Evolutionary conservation across 768 basidiomycete genomes (phyloP).

Genomic region (Chalciporus sphaerocephalus): DNA sequence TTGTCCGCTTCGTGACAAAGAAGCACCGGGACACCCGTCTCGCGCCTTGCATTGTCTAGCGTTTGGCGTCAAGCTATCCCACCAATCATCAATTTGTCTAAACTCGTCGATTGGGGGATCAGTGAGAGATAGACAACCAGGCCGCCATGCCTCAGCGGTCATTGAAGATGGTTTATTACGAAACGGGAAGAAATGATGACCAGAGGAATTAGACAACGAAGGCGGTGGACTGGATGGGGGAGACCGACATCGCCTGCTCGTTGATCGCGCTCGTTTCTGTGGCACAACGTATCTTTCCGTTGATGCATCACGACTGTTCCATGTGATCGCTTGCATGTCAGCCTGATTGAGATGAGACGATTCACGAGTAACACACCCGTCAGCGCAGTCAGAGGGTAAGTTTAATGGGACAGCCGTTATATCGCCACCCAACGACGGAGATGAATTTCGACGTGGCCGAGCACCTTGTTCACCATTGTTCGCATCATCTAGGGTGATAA

Average conservation of each 20-base stretch:
- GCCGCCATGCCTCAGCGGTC: constrained; percentile 11
- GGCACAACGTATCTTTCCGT: constrained; percentile 16
- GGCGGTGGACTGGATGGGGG: background rate
- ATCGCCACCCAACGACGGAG: background rate
- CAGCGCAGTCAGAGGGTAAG: background rate
- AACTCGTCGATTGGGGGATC: constrained; percentile 13
- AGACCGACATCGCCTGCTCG: background rate
- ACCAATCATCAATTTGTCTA: constrained; percentile 6
- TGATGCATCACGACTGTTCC: constrained; percentile 1
- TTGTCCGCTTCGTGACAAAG: background rate
- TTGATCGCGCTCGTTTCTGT: constrained; percentile 10
- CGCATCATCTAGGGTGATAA: no score
- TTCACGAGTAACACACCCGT: background rate
- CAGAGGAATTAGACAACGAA: background rate
- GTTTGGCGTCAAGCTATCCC: constrained; percentile 2
- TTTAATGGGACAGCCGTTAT: background rate
- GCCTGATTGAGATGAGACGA: background rate
- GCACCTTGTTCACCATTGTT: no score
- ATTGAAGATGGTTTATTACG: constrained; percentile 5
- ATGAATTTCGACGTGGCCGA: constrained; percentile 7
- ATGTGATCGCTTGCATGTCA: background rate
- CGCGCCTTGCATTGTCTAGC: background rate
- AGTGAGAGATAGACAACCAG: constrained; percentile 10
- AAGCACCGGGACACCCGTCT: no score
- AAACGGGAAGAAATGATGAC: constrained; percentile 8